Percentiles rank a stretch among this genome's conserved stretches.
Conservation (phyloP, 1,284 basidiomycete genomes). For the Melampsora americana region DNA sequence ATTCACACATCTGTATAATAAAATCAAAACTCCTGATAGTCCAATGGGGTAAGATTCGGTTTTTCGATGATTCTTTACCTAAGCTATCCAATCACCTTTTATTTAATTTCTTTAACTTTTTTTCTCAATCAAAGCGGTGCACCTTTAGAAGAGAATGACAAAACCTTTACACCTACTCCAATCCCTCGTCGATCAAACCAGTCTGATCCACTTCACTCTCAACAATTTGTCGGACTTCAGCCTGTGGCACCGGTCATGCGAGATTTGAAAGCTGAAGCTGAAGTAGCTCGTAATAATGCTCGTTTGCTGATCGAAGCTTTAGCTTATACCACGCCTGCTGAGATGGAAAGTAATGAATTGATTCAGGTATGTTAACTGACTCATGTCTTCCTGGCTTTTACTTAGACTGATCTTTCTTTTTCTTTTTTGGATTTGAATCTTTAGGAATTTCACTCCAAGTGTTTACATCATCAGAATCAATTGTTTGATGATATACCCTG, state of each 20-base stretch:
- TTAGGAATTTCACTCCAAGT: conserved; percentile 71
- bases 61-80: not conserved
- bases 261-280: conserved; percentile 71
- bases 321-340: conserved; percentile 64
- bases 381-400: not conserved
- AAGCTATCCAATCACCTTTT: not conserved
- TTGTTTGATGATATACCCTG: conserved; percentile 72
- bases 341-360: conserved; percentile 62
- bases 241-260: conserved; percentile 67
- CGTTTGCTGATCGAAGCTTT: conserved; percentile 65
- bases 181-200: not conserved
- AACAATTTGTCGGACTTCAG: not conserved
- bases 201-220: not conserved
- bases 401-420: conserved; percentile 16
- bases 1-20: conserved; percentile 37
- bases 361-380: conserved; percentile 61
- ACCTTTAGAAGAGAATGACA: conserved; percentile 8
- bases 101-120: not conserved
- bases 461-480: conserved; percentile 68
- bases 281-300: conserved; percentile 69
- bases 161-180: conserved; percentile 11
- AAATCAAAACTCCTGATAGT: conserved; percentile 23
- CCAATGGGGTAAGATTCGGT: conserved; percentile 18
- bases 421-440: not conserved
- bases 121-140: conserved; percentile 8